phyloP scores from a whole-genome alignment of 352 stramenopile genomes.

The Globisporangium orthogonon region DNA sequence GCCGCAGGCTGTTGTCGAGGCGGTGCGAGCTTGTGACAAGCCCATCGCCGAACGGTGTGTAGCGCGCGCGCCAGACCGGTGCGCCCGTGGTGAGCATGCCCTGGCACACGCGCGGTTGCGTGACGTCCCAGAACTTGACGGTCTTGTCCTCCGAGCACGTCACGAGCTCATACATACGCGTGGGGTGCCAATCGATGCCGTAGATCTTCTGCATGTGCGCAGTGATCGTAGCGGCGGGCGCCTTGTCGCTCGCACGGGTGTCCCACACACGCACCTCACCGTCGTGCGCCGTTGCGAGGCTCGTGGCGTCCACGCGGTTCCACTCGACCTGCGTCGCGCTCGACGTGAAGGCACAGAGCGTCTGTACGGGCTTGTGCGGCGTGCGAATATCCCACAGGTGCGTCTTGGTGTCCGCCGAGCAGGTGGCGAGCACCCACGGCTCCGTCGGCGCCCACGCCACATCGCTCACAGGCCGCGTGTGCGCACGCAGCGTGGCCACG shows the following conservation, averaged over 20 bases:
- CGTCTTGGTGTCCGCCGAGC: constrained; percentile 72
- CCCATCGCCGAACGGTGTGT: constrained; percentile 78
- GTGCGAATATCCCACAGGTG: constrained; percentile 79
- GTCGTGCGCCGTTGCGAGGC: constrained; percentile 73
- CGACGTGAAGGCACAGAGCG: constrained; percentile 56
- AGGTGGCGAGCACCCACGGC: constrained; percentile 70
- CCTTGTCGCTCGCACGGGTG: constrained; percentile 44
- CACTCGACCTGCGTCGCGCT: constrained; percentile 72
- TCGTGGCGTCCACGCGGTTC: constrained; percentile 63
- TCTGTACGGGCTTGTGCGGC: constrained; percentile 62
- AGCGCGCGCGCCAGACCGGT: constrained; percentile 62
- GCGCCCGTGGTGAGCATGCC: constrained; percentile 53
- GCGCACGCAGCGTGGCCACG: constrained; percentile 62
- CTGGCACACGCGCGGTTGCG: constrained; percentile 51
- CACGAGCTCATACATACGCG: constrained; percentile 69
- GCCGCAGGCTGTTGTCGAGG: constrained; percentile 47
- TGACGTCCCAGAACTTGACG: constrained; percentile 80
- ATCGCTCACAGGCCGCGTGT: constrained; percentile 72
- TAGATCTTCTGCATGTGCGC: constrained; percentile 85
- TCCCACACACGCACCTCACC: constrained; percentile 79
- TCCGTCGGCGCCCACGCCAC: constrained; percentile 70
- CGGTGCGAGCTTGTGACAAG: constrained; percentile 73
- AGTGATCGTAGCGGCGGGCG: constrained; percentile 52
- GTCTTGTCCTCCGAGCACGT: constrained; percentile 84
- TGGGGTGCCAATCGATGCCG: constrained; percentile 75